phyloP scores from a whole-genome alignment of 1,139 yeast genomes.

The Taphrina pruni region DNA sequence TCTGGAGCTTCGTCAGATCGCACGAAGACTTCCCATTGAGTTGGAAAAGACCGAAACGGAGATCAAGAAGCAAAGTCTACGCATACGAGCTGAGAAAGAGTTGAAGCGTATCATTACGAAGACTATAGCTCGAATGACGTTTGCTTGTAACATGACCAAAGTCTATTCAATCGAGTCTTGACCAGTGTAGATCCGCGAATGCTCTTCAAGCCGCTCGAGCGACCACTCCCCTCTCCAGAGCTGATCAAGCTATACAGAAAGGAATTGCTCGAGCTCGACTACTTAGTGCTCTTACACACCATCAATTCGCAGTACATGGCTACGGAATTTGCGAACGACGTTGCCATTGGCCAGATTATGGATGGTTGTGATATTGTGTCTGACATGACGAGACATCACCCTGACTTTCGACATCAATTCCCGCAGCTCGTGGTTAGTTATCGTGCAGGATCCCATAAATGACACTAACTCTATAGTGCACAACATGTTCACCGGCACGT shows the following conservation, averaged over 20 bases:
- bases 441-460: neutral
- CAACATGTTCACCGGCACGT: constrained; percentile 13
- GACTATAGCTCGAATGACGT: neutral
- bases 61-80: neutral
- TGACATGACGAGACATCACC: neutral
- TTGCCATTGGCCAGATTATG: constrained; percentile 4
- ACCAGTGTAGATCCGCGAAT: constrained; percentile 8
- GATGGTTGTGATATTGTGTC: constrained; percentile 1
- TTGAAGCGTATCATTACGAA: neutral
- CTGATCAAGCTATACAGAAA: constrained; percentile 1
- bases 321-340: neutral
- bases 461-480: neutral
- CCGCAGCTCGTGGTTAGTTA: neutral
- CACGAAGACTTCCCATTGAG: constrained; percentile 5
- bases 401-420: constrained; percentile 4
- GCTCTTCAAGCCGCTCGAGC: constrained; percentile 3
- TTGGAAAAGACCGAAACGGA: constrained; percentile 13
- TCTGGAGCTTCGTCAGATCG: neutral
- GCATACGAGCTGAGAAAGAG: neutral
- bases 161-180: neutral
- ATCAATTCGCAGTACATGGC: neutral
- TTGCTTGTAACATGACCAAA: neutral
- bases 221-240: constrained; percentile 2
- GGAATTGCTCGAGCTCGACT: constrained; percentile 8
- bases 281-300: constrained; percentile 5